Evolutionary conservation across 768 basidiomycete genomes (phyloP).

Genomic region (Wakefieldia striispora): DNA sequence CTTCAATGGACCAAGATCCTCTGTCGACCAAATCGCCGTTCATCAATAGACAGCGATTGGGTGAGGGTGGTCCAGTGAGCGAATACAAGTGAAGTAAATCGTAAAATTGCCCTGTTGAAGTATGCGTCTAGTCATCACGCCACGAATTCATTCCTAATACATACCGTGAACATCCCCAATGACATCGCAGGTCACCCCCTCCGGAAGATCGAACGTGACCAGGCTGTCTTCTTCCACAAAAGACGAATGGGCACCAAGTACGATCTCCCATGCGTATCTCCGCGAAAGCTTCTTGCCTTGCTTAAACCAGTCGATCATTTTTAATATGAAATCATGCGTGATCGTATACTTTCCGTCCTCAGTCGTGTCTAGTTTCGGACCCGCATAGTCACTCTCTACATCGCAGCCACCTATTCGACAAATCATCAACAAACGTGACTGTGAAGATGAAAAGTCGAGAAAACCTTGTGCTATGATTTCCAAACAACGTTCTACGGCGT

Average conservation of each 20-base stretch:
- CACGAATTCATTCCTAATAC: conserved; percentile 13
- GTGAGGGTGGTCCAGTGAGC: conserved; percentile 80
- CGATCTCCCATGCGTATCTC: conserved; percentile 94
- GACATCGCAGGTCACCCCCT: conserved; percentile 84
- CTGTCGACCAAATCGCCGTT: conserved; percentile 97
- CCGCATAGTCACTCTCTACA: conserved; percentile 67
- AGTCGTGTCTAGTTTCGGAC: conserved; percentile 63
- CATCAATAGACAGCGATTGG: conserved; percentile 86
- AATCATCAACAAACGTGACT: conserved; percentile 3
- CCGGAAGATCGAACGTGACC: conserved; percentile 69
- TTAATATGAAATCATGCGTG: conserved; percentile 72
- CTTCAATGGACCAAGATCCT: conserved; percentile 93
- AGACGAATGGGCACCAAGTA: conserved; percentile 76
- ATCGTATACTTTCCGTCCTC: conserved; percentile 71
- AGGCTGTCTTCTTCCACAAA: conserved; percentile 79
- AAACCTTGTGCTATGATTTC: conserved; percentile 79
- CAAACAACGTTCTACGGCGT: conserved; percentile 66
- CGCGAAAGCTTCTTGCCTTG: conserved; percentile 88
- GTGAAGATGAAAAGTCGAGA: conserved; percentile 9
- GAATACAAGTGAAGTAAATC: conserved; percentile 87
- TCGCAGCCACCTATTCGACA: conserved; percentile 65
- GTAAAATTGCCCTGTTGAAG: conserved; percentile 80
- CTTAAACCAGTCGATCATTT: conserved; percentile 92
- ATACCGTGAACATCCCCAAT: conserved; percentile 95
- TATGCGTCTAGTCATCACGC: conserved; percentile 1